These are phyloP conservation scores for Pythium periplocum DNA, from an alignment of 352 stramenopile species.

Conservation along the genomic window DNA sequence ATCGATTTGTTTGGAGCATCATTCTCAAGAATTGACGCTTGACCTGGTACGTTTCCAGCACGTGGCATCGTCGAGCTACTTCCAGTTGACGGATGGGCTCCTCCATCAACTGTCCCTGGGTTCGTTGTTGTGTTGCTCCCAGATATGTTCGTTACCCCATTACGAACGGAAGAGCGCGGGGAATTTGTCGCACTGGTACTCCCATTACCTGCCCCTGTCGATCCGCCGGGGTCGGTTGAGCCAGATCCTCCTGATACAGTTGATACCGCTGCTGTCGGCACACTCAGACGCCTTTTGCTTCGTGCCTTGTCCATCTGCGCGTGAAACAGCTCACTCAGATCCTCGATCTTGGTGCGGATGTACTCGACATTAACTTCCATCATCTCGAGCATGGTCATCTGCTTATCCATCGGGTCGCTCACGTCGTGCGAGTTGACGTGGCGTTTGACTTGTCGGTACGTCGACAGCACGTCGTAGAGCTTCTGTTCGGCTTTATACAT, in stretches of 20 bases:
- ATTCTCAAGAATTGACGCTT: constrained; percentile 9
- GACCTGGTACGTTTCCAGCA: constrained; percentile 6
- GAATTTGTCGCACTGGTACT: no score
- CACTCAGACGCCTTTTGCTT: constrained; percentile 1
- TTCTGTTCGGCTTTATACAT: constrained; percentile 45
- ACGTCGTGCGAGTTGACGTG: constrained; percentile 59
- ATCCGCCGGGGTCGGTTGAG: no score
- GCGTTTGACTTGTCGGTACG: constrained; percentile 55
- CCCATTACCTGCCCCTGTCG: no score
- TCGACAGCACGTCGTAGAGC: constrained; percentile 49
- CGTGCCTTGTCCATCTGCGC: constrained; percentile 17
- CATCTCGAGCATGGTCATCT: constrained; percentile 85
- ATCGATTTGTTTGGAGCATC: background rate
- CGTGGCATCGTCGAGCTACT: background rate
- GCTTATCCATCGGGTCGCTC: constrained; percentile 72
- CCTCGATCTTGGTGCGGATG: constrained; percentile 75
- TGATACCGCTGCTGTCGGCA: background rate
- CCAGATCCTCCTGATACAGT: no score
- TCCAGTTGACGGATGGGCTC: no score
- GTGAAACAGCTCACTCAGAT: constrained; percentile 48
- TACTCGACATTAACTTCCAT: constrained; percentile 84
- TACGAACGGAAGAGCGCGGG: no score
- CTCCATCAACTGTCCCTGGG: no score
- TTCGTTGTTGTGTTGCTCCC: no score
- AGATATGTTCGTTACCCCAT: no score